Evolutionary conservation across 305 asterid species (phyloP), one percentile per base, ranked within the genome.

Genomic region (Fraxinus greggii): DNA sequence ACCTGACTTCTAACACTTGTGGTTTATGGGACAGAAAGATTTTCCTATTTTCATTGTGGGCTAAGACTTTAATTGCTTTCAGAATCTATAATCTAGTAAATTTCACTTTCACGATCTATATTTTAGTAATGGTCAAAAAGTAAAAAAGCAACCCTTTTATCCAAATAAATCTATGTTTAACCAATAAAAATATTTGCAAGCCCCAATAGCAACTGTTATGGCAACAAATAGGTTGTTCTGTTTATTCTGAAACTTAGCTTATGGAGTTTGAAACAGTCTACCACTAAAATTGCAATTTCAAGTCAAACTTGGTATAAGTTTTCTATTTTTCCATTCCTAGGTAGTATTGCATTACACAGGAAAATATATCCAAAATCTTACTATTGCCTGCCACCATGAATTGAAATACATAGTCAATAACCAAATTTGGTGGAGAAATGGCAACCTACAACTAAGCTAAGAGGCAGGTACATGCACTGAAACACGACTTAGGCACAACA

Each of bases 381-480:
- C 63, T 33, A 72, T 56, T 65, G 81, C 12, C 48, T 32, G 59
- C 28, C 65, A 72, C 26, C n/a, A 9, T n/a, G 63, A 83, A 32
- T 35, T 33, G 38, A 5, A 2, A 80, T 36, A 76, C 61, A 35
- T 69, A 38, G 61, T 15, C 33, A 69, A 24, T n/a, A n/a, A 54
- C 24, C 24, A 54, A 54, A 54, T 54, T 79, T 32, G 31, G 48
- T 75, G 72, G 42, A 7, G 24, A 38, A 38, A 48, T 36, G 36
- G 31, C 15, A 36, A 42, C 72, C 15, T n/a, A n/a, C 65, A 56
- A 56, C 26, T 56, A 56, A 13, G 56, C 65, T 19, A 56, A 56
- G 24, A n/a, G 8, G 26, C 26, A 56, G 10, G 26, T 8, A 56
- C 26, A 56, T 56, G 65, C 23, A 56, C 21, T 56, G 10, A 56